Evolutionary conservation across 2,329 filamentous ascomycete species (phyloP).

Genomic region (Alternaria ethzedia): DNA sequence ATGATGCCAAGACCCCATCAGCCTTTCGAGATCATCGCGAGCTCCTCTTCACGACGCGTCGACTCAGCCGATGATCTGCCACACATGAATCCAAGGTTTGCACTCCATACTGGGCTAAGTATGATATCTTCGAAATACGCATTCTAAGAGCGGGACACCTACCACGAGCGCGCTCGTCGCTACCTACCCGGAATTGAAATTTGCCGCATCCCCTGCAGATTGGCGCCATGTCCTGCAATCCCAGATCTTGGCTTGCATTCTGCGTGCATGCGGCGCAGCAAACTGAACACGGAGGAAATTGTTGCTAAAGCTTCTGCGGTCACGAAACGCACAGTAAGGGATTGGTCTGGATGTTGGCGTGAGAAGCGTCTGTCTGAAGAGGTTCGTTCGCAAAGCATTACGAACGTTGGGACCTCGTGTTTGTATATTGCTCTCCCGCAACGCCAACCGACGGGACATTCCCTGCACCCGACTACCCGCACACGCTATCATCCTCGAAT

Average conservation of each 20-base stretch:
- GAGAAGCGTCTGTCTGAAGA: fast-evolving
- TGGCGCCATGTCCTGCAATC: neutral
- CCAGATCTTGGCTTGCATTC: neutral
- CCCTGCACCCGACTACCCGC: neutral
- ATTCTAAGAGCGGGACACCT: neutral
- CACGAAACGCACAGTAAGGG: neutral
- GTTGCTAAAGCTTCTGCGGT: neutral
- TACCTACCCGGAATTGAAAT: neutral
- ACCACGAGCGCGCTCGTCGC: neutral
- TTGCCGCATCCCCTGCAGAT: neutral
- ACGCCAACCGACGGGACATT: neutral
- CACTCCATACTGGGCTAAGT: neutral
- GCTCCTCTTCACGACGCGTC: neutral
- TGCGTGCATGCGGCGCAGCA: neutral
- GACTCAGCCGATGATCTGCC: neutral
- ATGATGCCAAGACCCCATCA: neutral
- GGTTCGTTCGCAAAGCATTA: neutral
- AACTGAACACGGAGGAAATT: no score
- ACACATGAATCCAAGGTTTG: neutral
- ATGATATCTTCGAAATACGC: neutral
- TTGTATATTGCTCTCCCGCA: neutral
- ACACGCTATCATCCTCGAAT: neutral
- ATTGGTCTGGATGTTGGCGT: neutral
- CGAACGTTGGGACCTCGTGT: neutral
- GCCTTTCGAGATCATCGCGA: neutral